Conservation (phyloP, 306 rosid genomes). For the Dryas drummondii region DNA sequence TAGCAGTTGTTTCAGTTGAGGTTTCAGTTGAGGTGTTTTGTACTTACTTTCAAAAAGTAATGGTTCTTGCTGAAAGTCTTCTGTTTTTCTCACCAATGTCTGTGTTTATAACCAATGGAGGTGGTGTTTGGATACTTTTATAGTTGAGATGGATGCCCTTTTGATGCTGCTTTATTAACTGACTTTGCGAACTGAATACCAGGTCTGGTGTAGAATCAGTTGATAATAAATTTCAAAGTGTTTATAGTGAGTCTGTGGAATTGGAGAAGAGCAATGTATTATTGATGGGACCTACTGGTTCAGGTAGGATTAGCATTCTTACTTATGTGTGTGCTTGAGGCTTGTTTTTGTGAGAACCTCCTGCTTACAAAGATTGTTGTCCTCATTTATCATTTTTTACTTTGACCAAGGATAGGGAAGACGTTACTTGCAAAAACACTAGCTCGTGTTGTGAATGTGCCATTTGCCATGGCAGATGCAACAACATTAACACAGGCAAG, state of each 20-base stretch:
- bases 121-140: not conserved
- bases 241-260: slow-evolving; percentile 49
- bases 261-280: slow-evolving; percentile 67
- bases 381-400: slow-evolving; percentile 16
- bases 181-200: slow-evolving; percentile 8
- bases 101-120: not conserved
- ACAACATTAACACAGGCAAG: slow-evolving; percentile 76
- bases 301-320: slow-evolving; percentile 38
- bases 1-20: not conserved
- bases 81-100: not conserved
- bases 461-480: slow-evolving; percentile 70
- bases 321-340: not conserved
- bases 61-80: not conserved
- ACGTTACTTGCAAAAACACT: slow-evolving; percentile 79
- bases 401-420: slow-evolving; percentile 54
- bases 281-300: slow-evolving; percentile 74
- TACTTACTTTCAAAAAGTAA: not conserved
- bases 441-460: slow-evolving; percentile 68
- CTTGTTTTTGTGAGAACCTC: not conserved
- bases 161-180: slow-evolving; percentile 17
- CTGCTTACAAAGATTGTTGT: not conserved
- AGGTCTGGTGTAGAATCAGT: slow-evolving; percentile 23
- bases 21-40: not conserved
- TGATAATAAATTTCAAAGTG: slow-evolving; percentile 21
- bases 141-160: slow-evolving; percentile 1